phyloP scores from a whole-genome alignment of 257 asterid genomes.

The Salvia rosmarinus region DNA sequence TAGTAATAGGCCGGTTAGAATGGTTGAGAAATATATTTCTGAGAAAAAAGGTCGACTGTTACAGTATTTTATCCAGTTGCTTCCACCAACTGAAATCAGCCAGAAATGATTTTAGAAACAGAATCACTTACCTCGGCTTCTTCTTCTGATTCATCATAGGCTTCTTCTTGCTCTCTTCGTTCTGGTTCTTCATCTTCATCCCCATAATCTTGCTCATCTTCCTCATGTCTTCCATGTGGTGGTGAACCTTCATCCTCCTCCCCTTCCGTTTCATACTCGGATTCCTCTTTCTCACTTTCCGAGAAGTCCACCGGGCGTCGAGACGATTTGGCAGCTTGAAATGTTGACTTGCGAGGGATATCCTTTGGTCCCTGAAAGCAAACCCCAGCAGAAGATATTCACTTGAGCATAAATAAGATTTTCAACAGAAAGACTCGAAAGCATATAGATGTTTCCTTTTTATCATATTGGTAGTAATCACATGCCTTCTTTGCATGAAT shows the following conservation, averaged over 20 bases:
- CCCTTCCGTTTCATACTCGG: constrained; percentile 95
- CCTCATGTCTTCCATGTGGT: constrained; percentile 55
- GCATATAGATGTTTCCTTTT: background rate
- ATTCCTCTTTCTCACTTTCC: constrained; percentile 89
- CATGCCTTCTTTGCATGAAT: constrained; percentile 91
- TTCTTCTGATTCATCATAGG: constrained; percentile 81
- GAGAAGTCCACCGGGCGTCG: constrained; percentile 73
- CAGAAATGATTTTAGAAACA: background rate
- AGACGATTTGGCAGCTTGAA: constrained; percentile 61
- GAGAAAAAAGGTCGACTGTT: background rate
- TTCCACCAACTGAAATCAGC: background rate
- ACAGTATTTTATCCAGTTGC: background rate
- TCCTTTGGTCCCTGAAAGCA: constrained; percentile 66
- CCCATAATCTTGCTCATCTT: constrained; percentile 69
- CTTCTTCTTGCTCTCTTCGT: constrained; percentile 68
- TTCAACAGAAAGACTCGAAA: constrained; percentile 9
- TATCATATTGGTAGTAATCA: constrained; percentile 21
- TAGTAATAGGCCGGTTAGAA: background rate
- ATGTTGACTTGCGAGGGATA: constrained; percentile 57
- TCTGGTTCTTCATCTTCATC: constrained; percentile 76
- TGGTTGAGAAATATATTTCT: background rate
- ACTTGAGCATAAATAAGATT: constrained; percentile 19
- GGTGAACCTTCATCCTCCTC: constrained; percentile 75
- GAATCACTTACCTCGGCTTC: constrained; percentile 74
- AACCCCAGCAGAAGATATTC: constrained; percentile 19